Conservation (phyloP, 2,329 filamentous ascomycete genomes). For the Ceratocystis harringtonii region DNA sequence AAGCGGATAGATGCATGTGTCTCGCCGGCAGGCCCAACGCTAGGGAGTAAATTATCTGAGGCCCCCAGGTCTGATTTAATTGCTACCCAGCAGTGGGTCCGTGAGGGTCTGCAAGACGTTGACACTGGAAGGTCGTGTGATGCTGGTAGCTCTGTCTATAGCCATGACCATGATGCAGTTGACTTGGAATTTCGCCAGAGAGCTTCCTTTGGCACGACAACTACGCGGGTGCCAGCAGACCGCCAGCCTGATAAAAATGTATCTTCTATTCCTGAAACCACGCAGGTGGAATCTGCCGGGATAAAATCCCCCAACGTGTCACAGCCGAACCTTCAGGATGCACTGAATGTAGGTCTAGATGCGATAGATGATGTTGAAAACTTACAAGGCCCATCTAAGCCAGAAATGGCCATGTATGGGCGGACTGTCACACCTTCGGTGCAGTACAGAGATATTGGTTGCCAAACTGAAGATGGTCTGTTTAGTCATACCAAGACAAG, state of each 20-base stretch:
- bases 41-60: neutral
- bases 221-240: neutral
- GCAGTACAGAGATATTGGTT: slow-evolving; percentile 12
- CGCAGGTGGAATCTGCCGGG: neutral
- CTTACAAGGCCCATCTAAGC: neutral
- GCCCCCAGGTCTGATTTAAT: neutral
- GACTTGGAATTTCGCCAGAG: neutral
- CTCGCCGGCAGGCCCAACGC: neutral
- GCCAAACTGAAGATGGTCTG: slow-evolving; percentile 8
- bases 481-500: neutral
- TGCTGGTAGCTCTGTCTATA: neutral
- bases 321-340: neutral
- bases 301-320: neutral
- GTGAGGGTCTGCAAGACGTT: neutral
- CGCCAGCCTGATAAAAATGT: neutral
- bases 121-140: neutral
- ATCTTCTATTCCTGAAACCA: neutral
- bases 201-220: neutral
- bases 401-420: neutral
- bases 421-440: neutral
- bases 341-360: neutral
- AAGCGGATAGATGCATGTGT: neutral
- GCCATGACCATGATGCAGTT: neutral
- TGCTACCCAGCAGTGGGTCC: neutral
- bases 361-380: neutral